Base-by-base conservation (phyloP, 345 rosid genomes). In the Erodium maritimum region DNA sequence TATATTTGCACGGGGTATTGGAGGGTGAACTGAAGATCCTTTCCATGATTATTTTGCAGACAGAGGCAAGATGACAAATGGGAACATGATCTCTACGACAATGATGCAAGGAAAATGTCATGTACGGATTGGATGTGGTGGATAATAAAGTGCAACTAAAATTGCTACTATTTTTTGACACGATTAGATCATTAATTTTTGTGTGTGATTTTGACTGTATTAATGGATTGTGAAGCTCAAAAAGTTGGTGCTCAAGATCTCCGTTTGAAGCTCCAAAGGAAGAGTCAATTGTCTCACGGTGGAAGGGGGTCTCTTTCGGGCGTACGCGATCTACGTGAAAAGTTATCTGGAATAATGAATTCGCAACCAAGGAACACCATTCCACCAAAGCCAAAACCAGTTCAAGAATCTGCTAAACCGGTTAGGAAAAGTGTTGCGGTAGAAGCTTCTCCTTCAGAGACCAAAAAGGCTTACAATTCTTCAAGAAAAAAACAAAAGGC, bases 51-150 rank as follows among this genome's bases (percentile, higher is more conserved):
- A 21, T 67, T 67, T 72, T 79, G 75, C 90, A 94, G 97, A 73
- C 90, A 81, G 76, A 81, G 99, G 81, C 90, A 82, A 66, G 91
- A 84, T 66, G 97, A 94, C 71, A 94, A 81, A 72, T 94, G 99
- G 99, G 93, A 90, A 79, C 99, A 94, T 68, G 99, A 94, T 82
- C 96, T 94, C 70, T 90, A 66, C 67, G 53, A 61, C 10, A 69
- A 70, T 55, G 71, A 76, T 60, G 82, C 61, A 66, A 79, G 79
- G 55, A 79, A 67, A 54, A 71, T 69, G 65, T 81, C 96, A 79
- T 77, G 99, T 94, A 94, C 65, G 88, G 48, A 67, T 75, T 71
- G 52, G 61, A 63, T 71, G 55, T 14, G 37, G 67, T 72, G 66
- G 37, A 67, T 60, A 59, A 50, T 65, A 54, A 58, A 61, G 18